phyloP scores from a whole-genome alignment of 1,284 basidiomycete species.

The Apiotrichum montevideense region DNA sequence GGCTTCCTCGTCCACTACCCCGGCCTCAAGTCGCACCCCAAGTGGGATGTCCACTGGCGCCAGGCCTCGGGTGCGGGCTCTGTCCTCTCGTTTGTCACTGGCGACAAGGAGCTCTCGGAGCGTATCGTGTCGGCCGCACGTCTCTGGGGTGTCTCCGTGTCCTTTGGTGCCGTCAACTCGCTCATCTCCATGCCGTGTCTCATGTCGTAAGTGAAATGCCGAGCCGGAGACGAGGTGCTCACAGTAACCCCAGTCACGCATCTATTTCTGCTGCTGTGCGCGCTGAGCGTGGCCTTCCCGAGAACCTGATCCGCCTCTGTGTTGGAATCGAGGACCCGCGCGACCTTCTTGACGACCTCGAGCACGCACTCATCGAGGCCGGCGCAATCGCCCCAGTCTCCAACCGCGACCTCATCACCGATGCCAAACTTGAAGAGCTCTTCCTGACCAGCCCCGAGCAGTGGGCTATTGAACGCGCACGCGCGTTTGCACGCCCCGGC shows the following conservation, averaged over 20 bases:
- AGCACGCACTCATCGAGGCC: conserved; percentile 82
- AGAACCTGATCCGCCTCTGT: conserved; percentile 93
- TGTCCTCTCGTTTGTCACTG: conserved; percentile 91
- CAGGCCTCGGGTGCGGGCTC: conserved; percentile 87
- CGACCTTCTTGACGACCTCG: conserved; percentile 92
- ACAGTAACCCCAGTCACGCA: conserved; percentile 7
- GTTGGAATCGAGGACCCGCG: conserved; percentile 95
- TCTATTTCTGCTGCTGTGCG: conserved; percentile 44
- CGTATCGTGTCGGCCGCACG: conserved; percentile 85
- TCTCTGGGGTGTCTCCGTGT: conserved; percentile 96
- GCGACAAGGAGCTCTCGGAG: conserved; percentile 83
- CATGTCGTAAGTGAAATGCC: conserved; percentile 75
- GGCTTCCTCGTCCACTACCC: conserved; percentile 95
- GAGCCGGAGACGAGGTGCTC: too few relatives aligned
- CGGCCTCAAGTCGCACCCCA: conserved; percentile 76
- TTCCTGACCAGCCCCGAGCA: conserved; percentile 32
- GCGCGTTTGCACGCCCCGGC: conserved; percentile 33
- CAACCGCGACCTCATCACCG: conserved; percentile 23
- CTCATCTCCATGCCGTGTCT: conserved; percentile 99
- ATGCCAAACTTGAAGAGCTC: conserved; percentile 26
- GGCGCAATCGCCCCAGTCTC: conserved; percentile 63
- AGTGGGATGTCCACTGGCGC: conserved; percentile 76
- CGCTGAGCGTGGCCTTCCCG: conserved; percentile 57
- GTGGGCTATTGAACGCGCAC: conserved; percentile 44
- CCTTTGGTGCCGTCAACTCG: conserved; percentile 96